These are phyloP conservation scores for Candida arabinofermentans DNA, from an alignment of 805 yeast species.

Conservation along the genomic window DNA sequence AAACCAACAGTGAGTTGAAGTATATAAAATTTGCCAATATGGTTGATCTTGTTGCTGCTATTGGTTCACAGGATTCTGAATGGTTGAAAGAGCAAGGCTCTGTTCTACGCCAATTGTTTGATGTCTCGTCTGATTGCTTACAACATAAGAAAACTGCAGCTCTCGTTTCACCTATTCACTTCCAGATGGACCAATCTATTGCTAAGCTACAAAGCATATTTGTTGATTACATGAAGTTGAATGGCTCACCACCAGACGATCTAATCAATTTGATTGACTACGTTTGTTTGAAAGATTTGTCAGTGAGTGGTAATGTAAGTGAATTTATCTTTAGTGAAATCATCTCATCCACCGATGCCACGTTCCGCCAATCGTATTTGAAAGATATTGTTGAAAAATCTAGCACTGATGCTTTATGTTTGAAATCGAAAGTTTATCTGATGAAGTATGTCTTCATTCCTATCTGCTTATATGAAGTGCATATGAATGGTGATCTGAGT, in stretches of 20 bases:
- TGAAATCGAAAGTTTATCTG: conserved; percentile 58
- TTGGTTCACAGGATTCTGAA: conserved; percentile 37
- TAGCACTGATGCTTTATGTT: conserved; percentile 38
- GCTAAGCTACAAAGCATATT: conserved; percentile 53
- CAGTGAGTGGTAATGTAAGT: conserved; percentile 44
- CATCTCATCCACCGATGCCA: conserved; percentile 46
- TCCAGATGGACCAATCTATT: conserved; percentile 69
- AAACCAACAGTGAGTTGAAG: conserved; percentile 47
- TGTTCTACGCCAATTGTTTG: conserved; percentile 39
- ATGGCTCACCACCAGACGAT: conserved; percentile 23
- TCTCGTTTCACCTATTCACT: conserved; percentile 55
- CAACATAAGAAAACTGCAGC: conserved; percentile 38
- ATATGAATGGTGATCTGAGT: conserved; percentile 35
- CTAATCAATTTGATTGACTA: conserved; percentile 40
- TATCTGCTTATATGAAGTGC: conserved; percentile 59
- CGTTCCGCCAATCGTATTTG: conserved; percentile 48
- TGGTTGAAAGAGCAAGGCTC: conserved; percentile 59
- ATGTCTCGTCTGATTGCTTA: conserved; percentile 41
- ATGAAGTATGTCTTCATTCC: conserved; percentile 62
- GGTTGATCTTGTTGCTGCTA: conserved; percentile 57
- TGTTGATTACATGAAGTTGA: conserved; percentile 25
- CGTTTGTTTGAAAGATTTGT: conserved; percentile 42
- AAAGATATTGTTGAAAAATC: conserved; percentile 47
- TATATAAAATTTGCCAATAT: conserved; percentile 69
- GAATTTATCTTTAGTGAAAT: conserved; percentile 55